A percentile compares a stretch with the other conserved stretches of the same genome.
These are phyloP conservation scores for Mycena capillaripes DNA, from an alignment of 768 basidiomycete species.

Conservation along the genomic window DNA sequence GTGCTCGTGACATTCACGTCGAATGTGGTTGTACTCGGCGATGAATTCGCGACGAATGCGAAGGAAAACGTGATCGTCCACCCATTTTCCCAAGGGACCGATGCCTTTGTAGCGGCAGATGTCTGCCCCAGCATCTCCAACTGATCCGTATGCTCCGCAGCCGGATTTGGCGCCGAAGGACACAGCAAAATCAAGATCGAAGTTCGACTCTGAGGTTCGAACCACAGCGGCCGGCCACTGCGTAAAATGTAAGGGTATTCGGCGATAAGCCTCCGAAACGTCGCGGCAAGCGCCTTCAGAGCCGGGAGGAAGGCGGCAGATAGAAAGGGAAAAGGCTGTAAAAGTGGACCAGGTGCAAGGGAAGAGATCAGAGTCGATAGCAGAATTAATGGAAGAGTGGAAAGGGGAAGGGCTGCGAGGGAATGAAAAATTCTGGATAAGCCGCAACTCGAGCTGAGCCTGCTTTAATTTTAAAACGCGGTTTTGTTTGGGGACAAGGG, in stretches of 20 bases:
- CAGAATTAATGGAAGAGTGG: conserved; percentile 40
- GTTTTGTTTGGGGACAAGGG: conserved; percentile 42
- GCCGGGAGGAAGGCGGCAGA: conserved; percentile 41
- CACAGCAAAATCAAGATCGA: conserved; percentile 21
- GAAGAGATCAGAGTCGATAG: conserved; percentile 42
- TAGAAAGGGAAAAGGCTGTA: conserved; percentile 9
- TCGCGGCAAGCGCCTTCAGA: conserved; percentile 39
- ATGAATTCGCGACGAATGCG: no score
- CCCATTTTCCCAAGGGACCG: conserved; percentile 45
- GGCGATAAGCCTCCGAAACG: conserved; percentile 12
- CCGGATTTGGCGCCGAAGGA: conserved; percentile 29
- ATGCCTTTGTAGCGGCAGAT: conserved; percentile 33
- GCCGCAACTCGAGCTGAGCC: conserved; percentile 15
- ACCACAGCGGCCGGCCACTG: conserved; percentile 56
- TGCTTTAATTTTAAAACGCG: no score
- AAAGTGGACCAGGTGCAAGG: conserved; percentile 55
- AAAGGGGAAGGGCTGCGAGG: background rate
- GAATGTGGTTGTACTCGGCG: no score
- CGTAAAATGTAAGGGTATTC: conserved; percentile 7
- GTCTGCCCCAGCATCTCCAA: conserved; percentile 34
- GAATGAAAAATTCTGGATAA: conserved; percentile 48
- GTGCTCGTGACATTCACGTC: no score
- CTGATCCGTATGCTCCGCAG: background rate
- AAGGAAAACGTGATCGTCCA: conserved; percentile 25
- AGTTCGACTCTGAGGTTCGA: conserved; percentile 1